phyloP scores from a whole-genome alignment of 345 rosid genomes.

The Populus simonii region DNA sequence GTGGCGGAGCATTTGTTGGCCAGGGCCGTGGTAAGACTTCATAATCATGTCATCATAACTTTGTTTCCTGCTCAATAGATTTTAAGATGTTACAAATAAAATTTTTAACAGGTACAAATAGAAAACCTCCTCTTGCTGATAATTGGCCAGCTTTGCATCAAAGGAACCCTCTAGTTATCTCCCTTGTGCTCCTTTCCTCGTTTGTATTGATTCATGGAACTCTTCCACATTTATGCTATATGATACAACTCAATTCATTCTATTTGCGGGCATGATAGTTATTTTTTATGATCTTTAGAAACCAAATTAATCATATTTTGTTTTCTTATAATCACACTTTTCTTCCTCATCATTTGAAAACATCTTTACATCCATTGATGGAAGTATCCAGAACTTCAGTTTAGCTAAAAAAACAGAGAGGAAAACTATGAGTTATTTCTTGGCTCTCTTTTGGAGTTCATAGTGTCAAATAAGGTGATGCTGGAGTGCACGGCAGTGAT shows the following conservation, averaged over 20 bases:
- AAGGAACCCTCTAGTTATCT: not conserved
- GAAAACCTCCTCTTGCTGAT: not conserved
- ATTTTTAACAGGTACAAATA: not conserved
- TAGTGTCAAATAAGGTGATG: not conserved
- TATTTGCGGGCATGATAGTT: not conserved
- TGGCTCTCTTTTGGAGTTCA: not conserved
- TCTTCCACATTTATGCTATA: not conserved
- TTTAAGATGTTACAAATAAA: not conserved
- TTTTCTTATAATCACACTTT: not conserved
- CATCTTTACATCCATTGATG: not conserved
- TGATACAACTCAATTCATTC: not conserved
- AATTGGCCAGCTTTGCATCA: not conserved
- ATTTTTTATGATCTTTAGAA: not conserved
- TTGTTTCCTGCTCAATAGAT: not conserved
- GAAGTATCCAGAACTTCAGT: not conserved
- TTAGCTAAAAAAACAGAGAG: not conserved
- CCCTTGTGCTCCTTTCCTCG: not conserved
- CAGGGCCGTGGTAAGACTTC: not conserved
- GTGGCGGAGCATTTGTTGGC: conserved; percentile 14
- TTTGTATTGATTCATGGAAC: not conserved
- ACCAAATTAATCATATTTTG: not conserved
- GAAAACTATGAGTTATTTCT: not conserved
- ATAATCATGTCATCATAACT: not conserved
- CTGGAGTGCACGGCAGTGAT: not conserved
- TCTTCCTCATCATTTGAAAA: not conserved